These are phyloP conservation scores for Thamnidium elegans DNA, from an alignment of 192 early-diverging fungal genomes.

Conservation along the genomic window DNA sequence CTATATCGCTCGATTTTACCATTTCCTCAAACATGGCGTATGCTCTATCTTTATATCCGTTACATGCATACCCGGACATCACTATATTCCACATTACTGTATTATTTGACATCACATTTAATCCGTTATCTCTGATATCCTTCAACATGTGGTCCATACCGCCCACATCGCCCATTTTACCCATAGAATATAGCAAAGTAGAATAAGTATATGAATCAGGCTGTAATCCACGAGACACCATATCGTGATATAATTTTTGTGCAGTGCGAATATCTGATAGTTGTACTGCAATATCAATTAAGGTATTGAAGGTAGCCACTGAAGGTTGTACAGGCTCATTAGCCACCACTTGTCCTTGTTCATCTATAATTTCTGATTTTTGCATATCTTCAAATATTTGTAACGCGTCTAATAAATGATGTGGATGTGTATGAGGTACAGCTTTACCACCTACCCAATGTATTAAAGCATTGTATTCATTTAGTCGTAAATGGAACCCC, in stretches of 20 bases:
- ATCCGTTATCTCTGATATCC: constrained; percentile 5
- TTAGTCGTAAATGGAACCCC: constrained; percentile 16
- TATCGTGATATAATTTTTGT: constrained; percentile 36
- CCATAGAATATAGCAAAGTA: constrained; percentile 25
- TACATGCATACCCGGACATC: constrained; percentile 25
- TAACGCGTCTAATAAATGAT: constrained; percentile 34
- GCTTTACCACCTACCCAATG: constrained; percentile 33
- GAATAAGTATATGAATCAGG: constrained; percentile 33
- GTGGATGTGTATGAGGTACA: constrained; percentile 17
- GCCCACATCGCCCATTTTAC: constrained; percentile 21
- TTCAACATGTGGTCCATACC: constrained; percentile 30
- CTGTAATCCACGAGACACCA: constrained; percentile 24
- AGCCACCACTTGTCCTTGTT: neutral
- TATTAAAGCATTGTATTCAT: constrained; percentile 35
- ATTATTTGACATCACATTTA: constrained; percentile 7
- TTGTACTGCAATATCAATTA: constrained; percentile 30
- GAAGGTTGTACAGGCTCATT: constrained; percentile 19
- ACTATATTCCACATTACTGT: constrained; percentile 34
- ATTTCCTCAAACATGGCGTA: constrained; percentile 31
- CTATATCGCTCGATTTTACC: neutral
- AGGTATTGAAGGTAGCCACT: constrained; percentile 32
- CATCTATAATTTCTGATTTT: neutral
- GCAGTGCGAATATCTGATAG: constrained; percentile 30
- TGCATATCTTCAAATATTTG: constrained; percentile 31
- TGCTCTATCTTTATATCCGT: constrained; percentile 25